Evolutionary conservation across 2,329 filamentous ascomycete genomes (phyloP), one percentile per base, ranked within the genome.

Genomic region (Aureobasidium namibiae): DNA sequence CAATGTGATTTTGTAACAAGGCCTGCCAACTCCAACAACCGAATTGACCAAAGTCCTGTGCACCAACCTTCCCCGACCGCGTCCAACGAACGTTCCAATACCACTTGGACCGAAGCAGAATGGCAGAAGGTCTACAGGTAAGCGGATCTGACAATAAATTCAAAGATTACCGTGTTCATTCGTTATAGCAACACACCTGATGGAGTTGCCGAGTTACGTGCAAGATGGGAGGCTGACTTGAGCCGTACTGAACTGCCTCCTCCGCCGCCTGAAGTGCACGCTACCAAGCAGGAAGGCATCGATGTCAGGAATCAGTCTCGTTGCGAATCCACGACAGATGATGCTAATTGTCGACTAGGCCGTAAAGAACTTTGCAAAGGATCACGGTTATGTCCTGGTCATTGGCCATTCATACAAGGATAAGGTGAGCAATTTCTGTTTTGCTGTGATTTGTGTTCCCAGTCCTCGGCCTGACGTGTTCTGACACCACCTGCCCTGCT

Each of bases 391-490:
- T 41, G 60, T 60, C 23, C 60, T 65, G 14, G 63, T 64, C 38
- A 63, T 65, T 23, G 63, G 63, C 9, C 63, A 65, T 42, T 64
- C 63, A 7, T 62, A 63, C 50, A 61, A 60, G 42, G 49, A 62
- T 26, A 61, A 62, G 52, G 57, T 59, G 31, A 59, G 57, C 31
- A 34, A n/a, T 31, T 16, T 58, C n/a, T 49, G 46, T 26, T 31
- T 39, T 21, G 13, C 9, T 49, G 18, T 38, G 33, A 36, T 18
- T 41, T 16, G n/a, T 48, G n/a, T 48, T 33, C 16, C 10, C 36
- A 3, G 23, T 11, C 34, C 21, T 49, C 26, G 26, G 6, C 36
- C 38, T 26, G 18, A 49, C 23, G 42, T 50, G 24, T 59, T 39
- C 39, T 53, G 45, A 45, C 38, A 34, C 38, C 23, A 21, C 48